Conservation (phyloP, 192 early-diverging fungal species). For the Podila verticillata region DNA sequence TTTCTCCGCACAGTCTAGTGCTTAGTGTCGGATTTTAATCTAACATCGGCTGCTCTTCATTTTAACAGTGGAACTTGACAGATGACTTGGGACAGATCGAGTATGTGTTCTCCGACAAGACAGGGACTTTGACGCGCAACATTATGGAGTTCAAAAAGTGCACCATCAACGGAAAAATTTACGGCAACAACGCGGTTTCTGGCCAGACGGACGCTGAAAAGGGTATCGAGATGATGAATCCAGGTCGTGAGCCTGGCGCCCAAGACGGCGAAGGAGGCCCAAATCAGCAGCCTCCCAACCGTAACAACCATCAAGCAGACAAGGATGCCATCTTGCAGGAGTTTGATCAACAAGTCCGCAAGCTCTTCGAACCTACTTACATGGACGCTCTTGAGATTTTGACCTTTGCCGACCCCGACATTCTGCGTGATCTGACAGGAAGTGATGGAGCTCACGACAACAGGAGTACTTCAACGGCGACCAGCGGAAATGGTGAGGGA, state of each 20-base stretch:
- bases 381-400: slow-evolving; percentile 66
- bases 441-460: slow-evolving; percentile 12
- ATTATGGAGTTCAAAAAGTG: slow-evolving; percentile 98
- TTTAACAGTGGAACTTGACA: slow-evolving; percentile 85
- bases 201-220: slow-evolving; percentile 72
- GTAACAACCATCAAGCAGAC: slow-evolving; percentile 32
- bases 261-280: slow-evolving; percentile 26
- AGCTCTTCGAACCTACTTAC: slow-evolving; percentile 74
- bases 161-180: slow-evolving; percentile 85
- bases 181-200: slow-evolving; percentile 81
- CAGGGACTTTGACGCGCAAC: slow-evolving; percentile 95
- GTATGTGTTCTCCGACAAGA: slow-evolving; percentile 98
- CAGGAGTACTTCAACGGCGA: slow-evolving; percentile 8
- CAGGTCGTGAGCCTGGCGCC: slow-evolving; percentile 43
- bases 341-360: slow-evolving; percentile 66
- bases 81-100: slow-evolving; percentile 97
- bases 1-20: slow-evolving; percentile 1
- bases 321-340: slow-evolving; percentile 60
- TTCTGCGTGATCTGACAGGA: slow-evolving; percentile 79
- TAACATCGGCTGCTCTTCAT: not conserved
- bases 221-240: slow-evolving; percentile 64
- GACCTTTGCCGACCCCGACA: slow-evolving; percentile 85
- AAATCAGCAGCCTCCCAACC: slow-evolving; percentile 20
- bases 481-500: slow-evolving; percentile 19
- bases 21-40: not conserved